Evolutionary conservation across 2,329 filamentous ascomycete species (phyloP), one percentile per base, ranked within the genome.

Genomic region (Monilinia vaccinii-corymbosi): DNA sequence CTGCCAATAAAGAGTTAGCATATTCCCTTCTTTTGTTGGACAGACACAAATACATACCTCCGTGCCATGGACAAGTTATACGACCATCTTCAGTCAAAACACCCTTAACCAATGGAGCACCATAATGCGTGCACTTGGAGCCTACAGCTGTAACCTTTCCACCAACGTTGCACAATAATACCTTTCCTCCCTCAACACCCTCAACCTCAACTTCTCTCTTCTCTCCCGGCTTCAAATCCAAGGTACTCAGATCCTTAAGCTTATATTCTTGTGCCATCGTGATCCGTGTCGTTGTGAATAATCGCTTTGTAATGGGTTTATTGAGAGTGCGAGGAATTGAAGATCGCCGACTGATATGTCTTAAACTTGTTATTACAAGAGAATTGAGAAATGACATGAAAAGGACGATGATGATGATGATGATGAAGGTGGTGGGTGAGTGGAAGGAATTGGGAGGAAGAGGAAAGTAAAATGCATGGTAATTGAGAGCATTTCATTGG

Each of bases 41-140:
- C 14, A 2, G 18, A 34, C 16, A 57, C 46, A 25, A 31, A 55
- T 28, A 47, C 79, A 65, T 72, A 94, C 90, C 91, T 77, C 93
- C 93, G 73, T 97, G 93, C 94, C 94, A 97, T 4, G 93, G 91
- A 73, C 94, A 99, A 8, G 90, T 96, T 63, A 99, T 75, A 55
- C 91, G 82, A 6, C 94, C 94, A 66, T 88, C 86, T 3, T 84
- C 83, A 9, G 89, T 89, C 64, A 99, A 75, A 9, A 97, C 86
- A 58, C 94, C 94, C 67, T 93, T 91, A 57, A 85, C 84, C 65
- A 99, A 76, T 16, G 94, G 94, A 45, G 93, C 94, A 38, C 94
- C 93, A 72, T 96, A 97, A 75, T 97, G 93, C 11, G 85, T 88
- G 73, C 94, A 99, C 67, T 87, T 94, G 44, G 90, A 78, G 40